phyloP scores from a whole-genome alignment of 1,139 yeast genomes.

The Kazachstania sp. region DNA sequence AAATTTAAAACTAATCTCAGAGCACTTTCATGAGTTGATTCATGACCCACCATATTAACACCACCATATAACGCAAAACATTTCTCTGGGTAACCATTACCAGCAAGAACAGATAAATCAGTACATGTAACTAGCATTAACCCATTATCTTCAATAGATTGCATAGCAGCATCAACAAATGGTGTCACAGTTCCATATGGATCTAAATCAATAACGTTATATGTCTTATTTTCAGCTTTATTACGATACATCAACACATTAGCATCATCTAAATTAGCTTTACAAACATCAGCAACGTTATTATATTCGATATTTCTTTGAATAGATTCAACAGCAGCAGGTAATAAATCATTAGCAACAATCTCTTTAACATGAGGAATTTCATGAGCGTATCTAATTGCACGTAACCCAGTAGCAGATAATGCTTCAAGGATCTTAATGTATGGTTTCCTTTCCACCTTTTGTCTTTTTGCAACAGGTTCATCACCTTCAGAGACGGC shows the following conservation, averaged over 20 bases:
- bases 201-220: constrained; percentile 86
- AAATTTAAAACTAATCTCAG: constrained; percentile 70
- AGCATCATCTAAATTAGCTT: constrained; percentile 78
- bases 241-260: constrained; percentile 63
- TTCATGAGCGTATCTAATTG: constrained; percentile 87
- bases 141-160: constrained; percentile 73
- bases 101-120: constrained; percentile 91
- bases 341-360: constrained; percentile 81
- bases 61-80: constrained; percentile 97
- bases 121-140: constrained; percentile 86
- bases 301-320: constrained; percentile 63
- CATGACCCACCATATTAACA: constrained; percentile 63
- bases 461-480: constrained; percentile 17
- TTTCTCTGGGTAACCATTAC: constrained; percentile 92
- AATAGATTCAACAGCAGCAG: constrained; percentile 81
- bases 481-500: constrained; percentile 13
- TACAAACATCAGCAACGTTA: constrained; percentile 44
- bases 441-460: constrained; percentile 32
- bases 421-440: constrained; percentile 78
- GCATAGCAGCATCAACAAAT: constrained; percentile 83
- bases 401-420: constrained; percentile 91
- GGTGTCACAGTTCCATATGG: constrained; percentile 98
- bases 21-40: constrained; percentile 89
- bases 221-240: constrained; percentile 38
- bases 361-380: constrained; percentile 63